A percentile compares a stretch with the other conserved stretches of the same genome.
phyloP scores from a whole-genome alignment of 768 basidiomycete species.

The Cytidiella melzeri region DNA sequence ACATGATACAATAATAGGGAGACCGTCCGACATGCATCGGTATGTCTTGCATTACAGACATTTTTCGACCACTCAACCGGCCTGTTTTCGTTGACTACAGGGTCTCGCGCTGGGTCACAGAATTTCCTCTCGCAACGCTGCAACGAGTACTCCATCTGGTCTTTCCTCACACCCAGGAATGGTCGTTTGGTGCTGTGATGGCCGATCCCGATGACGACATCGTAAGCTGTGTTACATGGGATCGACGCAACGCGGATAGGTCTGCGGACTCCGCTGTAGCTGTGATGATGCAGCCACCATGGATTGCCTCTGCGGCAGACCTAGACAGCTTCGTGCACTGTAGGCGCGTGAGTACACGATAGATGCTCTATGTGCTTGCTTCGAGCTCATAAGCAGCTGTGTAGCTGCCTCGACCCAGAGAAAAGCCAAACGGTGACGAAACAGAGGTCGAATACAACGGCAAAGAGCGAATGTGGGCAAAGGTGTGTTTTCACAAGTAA shows the following conservation, averaged over 20 bases:
- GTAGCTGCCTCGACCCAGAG: neutral
- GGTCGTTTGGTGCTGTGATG: slow-evolving; percentile 19
- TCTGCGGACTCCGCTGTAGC: slow-evolving; percentile 17
- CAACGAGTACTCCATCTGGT: slow-evolving; percentile 34
- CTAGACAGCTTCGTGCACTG: slow-evolving; percentile 26
- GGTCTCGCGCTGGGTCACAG: slow-evolving; percentile 42
- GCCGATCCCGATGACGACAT: slow-evolving; percentile 7
- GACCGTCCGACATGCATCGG: slow-evolving; percentile 31
- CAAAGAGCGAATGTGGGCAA: slow-evolving; percentile 23
- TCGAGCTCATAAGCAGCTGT: neutral
- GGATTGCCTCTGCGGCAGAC: slow-evolving; percentile 31
- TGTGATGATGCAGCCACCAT: slow-evolving; percentile 34
- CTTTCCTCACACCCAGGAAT: slow-evolving; percentile 24
- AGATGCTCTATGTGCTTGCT: neutral
- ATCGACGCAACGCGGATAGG: slow-evolving; percentile 4
- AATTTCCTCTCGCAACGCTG: slow-evolving; percentile 45
- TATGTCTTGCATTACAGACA: neutral
- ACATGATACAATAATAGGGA: slow-evolving; percentile 27
- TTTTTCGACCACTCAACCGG: slow-evolving; percentile 2
- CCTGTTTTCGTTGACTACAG: slow-evolving; percentile 22
- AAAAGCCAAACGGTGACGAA: neutral
- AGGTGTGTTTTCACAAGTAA: slow-evolving; percentile 12
- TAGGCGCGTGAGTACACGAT: slow-evolving; percentile 11
- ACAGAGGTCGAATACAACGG: slow-evolving; percentile 5
- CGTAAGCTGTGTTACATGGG: slow-evolving; percentile 11